These are phyloP conservation scores for Medicago arabica DNA, from an alignment of 306 rosid species.

Conservation along the genomic window DNA sequence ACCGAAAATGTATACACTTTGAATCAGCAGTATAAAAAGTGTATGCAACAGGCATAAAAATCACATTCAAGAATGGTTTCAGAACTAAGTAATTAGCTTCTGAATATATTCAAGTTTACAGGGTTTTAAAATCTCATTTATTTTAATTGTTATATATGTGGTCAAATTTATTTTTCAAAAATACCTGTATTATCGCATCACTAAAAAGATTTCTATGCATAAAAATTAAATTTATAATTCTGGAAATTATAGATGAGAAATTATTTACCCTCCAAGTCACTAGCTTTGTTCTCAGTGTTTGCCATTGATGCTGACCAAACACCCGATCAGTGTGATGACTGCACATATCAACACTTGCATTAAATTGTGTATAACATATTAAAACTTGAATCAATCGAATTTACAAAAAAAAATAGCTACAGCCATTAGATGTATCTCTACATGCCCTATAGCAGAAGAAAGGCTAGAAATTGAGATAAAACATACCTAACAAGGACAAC, in stretches of 20 bases:
- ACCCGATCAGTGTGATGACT: conserved; percentile 77
- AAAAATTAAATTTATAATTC: conserved; percentile 16
- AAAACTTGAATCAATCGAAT: neutral
- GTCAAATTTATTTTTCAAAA: conserved; percentile 16
- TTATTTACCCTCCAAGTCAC: conserved; percentile 82
- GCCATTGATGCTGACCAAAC: conserved; percentile 86
- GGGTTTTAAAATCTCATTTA: conserved; percentile 11
- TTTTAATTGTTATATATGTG: neutral
- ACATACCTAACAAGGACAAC: conserved; percentile 79
- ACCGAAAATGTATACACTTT: neutral
- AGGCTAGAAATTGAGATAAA: conserved; percentile 24
- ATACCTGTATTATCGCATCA: neutral
- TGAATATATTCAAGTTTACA: neutral
- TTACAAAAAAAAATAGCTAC: neutral
- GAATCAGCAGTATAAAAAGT: neutral
- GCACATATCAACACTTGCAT: conserved; percentile 47
- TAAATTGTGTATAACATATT: neutral
- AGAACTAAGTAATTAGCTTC: neutral
- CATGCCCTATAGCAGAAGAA: neutral
- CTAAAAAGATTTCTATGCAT: neutral
- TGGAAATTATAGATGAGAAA: conserved; percentile 17
- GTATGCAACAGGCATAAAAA: neutral
- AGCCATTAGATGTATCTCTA: conserved; percentile 10
- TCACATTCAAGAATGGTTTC: neutral
- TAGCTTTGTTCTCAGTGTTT: conserved; percentile 71